Evolutionary conservation across 2,329 filamentous ascomycete species (phyloP), one percentile per base, ranked within the genome.

Genomic region (Alternaria triticimaculans): DNA sequence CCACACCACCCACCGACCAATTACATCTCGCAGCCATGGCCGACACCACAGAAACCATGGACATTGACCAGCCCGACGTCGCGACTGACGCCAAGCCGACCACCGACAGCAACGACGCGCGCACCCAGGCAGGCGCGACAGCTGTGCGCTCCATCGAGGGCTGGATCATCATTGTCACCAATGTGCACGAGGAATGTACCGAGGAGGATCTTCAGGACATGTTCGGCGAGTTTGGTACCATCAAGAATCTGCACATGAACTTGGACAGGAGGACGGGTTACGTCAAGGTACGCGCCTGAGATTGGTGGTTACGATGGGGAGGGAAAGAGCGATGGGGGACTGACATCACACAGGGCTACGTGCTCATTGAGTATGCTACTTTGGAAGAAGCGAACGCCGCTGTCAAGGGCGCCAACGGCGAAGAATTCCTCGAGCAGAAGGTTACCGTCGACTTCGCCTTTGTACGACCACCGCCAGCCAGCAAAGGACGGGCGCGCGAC

Each of bases 71-170:
- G 60, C 72, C 74, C n/a, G 81, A 53, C 9, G 30, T 53, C 28
- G 33, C 49, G 30, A 33, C 49, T 37, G 49, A 53, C 30, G 28
- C 49, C 20, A 53, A 41, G 37, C 75, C 70, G 46, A 69, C 65
- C 18, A 69, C 65, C 18, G 81, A 82, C 44, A 84, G 87, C 67
- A 83, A 84, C 72, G 88, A 91, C 75, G 91, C 93, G 85, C 88
- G 89, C 74, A 94, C 92, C 7, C 87, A 88, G 73, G 85, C 87
- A 41, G 90, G 91, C 77, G 92, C 92, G 59, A 93, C 90, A 1
- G 92, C 92, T 23, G 92, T 96, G 63, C 92, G 92, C 73, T 94
- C 91, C 59, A 94, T 96, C 76, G 92, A 96, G 82, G 92, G 93
- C 72, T 96, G 93, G 93, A 96, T 96, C 80, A 85, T 96, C 75